Evolutionary conservation across 306 rosid genomes (phyloP), one percentile per base, ranked within the genome.

Genomic region (Cucumis cinereus): DNA sequence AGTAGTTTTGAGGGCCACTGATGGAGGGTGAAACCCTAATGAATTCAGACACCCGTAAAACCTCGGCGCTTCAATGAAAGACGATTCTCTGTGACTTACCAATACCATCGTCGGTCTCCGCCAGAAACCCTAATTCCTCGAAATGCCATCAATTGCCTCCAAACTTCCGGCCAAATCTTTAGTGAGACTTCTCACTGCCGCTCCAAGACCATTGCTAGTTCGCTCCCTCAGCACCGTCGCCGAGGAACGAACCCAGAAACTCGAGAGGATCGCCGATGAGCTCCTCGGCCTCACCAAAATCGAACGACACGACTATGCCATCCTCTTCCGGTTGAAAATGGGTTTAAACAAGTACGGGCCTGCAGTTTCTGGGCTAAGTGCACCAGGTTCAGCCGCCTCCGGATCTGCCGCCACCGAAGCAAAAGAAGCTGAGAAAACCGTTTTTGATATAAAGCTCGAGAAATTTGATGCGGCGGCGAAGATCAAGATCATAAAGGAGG

Each of bases 401-500:
- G 89, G 74, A 59, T 40, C 84, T 16, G 73, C 83, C 7, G 77
- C 78, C 14, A 71, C 81, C 4, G 81, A 58, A 13, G 69, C 81
- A 52, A 83, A 78, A 81, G 80, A 59, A 16, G 84, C 75, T 10
- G 84, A 85, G 84, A 85, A 85, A 79, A 72, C 70, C 4, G 79
- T 82, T 11, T 85, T 80, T 73, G 88, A 85, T 70, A 74, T 85
- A 9, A 85, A 80, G 83, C 80, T 85, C 33, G 88, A 85, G 83
- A 82, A 82, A 57, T 85, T 82, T 26, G 88, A 85, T 7, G 73
- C 81, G 45, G 81, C 80, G 49, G 84, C 86, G 62, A 85, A 80
- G 83, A 85, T 85, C 79, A 85, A 82, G 79, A 83, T 85, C 75
- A 85, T 85, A 10, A 85, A 85, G 62, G 88, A 85, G 75, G 88